phyloP scores from a whole-genome alignment of 2,329 filamentous ascomycete genomes.

The Falciphora oryzae region DNA sequence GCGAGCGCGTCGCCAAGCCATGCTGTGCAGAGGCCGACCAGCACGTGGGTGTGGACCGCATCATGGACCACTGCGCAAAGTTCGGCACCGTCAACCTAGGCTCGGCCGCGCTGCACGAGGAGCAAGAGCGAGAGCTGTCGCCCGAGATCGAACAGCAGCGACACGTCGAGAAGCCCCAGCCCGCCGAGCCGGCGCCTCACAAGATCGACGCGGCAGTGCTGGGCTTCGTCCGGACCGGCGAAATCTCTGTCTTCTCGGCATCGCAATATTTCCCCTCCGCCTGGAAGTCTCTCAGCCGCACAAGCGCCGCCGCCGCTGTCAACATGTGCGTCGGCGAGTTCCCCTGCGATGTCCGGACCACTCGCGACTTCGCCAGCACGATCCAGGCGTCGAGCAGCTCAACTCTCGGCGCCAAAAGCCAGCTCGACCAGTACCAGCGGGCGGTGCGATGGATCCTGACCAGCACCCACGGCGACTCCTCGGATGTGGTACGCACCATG shows the following conservation, averaged over 20 bases:
- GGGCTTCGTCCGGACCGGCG: slow-evolving; percentile 33
- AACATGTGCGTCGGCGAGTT: slow-evolving; percentile 29
- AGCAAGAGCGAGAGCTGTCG: slow-evolving; percentile 63
- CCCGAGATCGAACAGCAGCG: slow-evolving; percentile 59
- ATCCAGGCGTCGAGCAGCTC: not conserved
- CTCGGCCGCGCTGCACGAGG: slow-evolving; percentile 38
- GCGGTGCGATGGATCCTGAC: slow-evolving; percentile 50
- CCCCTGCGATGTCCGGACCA: slow-evolving; percentile 36
- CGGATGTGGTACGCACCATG: slow-evolving; percentile 21
- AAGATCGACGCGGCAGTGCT: slow-evolving; percentile 35
- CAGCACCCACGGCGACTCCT: slow-evolving; percentile 13
- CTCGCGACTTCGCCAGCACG: slow-evolving; percentile 44
- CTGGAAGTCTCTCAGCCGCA: slow-evolving; percentile 33
- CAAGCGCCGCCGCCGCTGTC: slow-evolving; percentile 31
- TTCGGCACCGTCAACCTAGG: not conserved
- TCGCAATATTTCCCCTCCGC: slow-evolving; percentile 35
- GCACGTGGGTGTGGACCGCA: slow-evolving; percentile 7
- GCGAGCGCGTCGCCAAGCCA: not conserved
- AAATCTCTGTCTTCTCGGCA: slow-evolving; percentile 11
- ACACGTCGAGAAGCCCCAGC: slow-evolving; percentile 43
- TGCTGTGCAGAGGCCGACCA: not conserved
- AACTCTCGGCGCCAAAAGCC: too few relatives aligned
- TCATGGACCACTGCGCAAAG: not conserved
- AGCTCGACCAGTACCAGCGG: slow-evolving; percentile 18
- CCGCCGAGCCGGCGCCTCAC: slow-evolving; percentile 34